Conservation (phyloP, 108 stramenopile genomes). For the Cyclotella distinguenda region DNA sequence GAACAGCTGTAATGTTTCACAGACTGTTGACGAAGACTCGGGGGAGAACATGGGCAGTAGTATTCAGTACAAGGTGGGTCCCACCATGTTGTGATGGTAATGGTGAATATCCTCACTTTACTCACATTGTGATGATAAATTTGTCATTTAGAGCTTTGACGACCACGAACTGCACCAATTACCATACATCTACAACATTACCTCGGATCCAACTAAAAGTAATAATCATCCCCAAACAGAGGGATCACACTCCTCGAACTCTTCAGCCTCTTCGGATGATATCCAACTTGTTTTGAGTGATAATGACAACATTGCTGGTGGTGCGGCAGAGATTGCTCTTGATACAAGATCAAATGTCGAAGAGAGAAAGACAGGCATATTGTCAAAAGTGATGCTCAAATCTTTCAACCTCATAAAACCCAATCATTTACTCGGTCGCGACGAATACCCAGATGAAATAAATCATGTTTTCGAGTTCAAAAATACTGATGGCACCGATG, state of each 20-base stretch:
- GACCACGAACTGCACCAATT: conserved; percentile 21
- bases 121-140: background rate
- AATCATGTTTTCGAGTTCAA: conserved; percentile 29
- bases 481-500: conserved; percentile 14
- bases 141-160: conserved; percentile 22
- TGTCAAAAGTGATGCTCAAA: conserved; percentile 3
- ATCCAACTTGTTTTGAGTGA: background rate
- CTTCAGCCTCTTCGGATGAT: no score
- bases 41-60: background rate
- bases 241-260: conserved; percentile 5
- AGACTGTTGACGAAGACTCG: background rate
- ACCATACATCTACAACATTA: conserved; percentile 38
- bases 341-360: background rate
- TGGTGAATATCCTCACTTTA: no score
- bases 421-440: conserved; percentile 6
- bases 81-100: no score
- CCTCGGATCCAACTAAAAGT: conserved; percentile 28
- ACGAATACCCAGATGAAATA: conserved; percentile 18
- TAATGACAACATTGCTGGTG: background rate
- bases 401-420: conserved; percentile 9
- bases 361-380: background rate
- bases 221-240: background rate
- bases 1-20: no score
- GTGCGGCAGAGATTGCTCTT: background rate
- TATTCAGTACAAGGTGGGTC: conserved; percentile 21